Base-by-base conservation (phyloP, 495 filamentous ascomycete species). In the Xylaria intraflava region DNA sequence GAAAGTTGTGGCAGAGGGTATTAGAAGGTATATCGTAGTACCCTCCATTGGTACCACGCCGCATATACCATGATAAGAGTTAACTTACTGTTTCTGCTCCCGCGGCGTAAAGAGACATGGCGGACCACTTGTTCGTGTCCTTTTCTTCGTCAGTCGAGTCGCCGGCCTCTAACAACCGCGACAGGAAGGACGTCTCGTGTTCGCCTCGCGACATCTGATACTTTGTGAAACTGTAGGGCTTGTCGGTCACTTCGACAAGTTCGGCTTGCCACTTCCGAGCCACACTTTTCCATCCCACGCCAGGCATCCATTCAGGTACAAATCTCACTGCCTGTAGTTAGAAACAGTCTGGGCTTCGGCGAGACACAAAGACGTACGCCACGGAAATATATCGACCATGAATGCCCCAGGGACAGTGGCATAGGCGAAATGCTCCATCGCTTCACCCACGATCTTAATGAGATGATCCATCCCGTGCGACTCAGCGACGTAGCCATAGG, bases 401-500 rank as follows among this genome's bases (percentile, higher is more conserved):
- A 69, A 79, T 7, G 63, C 53, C 5, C 68, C 72, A 0, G 75
- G 73, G 2, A 66, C 55, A 8, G 55, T 51, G 2, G 76, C 72
- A 2, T 50, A 44, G 0, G 58, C 55, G 48, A 82, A 77, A 8
- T 76, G 55, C 0, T 62, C 62, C 62, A 78, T 62, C 2, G 69
- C 63, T 10, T 69, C 44, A 10, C 68, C 66, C 0, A 64, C 69
- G 19, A 77, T 36, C 20, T 73, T 48, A 2, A 82, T 66, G 1
- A 82, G 56, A 26, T 66, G 68, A 54, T 82, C 78, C 0, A 29
- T 22, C n/a, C 46, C 48, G 33, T 70, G 61, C 0, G 70, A 57
- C 38, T 78, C 72, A 7, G 70, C 65, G 0, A 62, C 74, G 47
- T 82, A 80, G n/a, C 74, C 77, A 44, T 82, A 82, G 3, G 62